Evolutionary conservation across 2,329 filamentous ascomycete genomes (phyloP), one percentile per base, ranked within the genome.

Genomic region (Plenodomus tracheiphilus): DNA sequence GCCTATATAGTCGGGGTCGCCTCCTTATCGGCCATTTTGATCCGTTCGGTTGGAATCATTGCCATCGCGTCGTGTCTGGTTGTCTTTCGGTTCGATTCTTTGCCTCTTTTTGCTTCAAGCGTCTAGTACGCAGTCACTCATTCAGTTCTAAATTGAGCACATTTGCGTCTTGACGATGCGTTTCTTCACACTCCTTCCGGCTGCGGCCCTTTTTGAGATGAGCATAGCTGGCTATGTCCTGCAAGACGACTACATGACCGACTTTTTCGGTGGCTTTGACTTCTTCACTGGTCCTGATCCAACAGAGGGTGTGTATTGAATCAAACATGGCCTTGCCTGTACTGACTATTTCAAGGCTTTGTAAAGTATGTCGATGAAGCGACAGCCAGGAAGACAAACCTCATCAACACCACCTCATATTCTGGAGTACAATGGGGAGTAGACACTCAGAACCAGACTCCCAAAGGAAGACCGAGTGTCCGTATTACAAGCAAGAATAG

Each of bases 401-500:
- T 78, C 47, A 75, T 78, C 59, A 69, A 70, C 53, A 32, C 48
- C 1, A 61, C 69, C 15, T 56, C 66, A 4, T 60, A 66, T 16
- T 64, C 66, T 35, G 53, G 58, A 9, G 72, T 75, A 16, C 76
- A 75, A 43, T 73, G 80, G 49, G 77, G 78, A 41, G 77, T 79
- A 17, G 78, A 81, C 54, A 59, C 59, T 36, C 63, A 61, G 39
- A 74, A 64, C 43, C 51, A 70, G 21, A 65, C 71, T 8, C 67
- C 70, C 5, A 59, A 68, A 8, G 75, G 74, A 41, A 70, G 79
- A 3, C 68, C 72, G 13, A 78, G 76, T 43, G 65, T 82, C 8
- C 76, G 79, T 13, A 56, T 82, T 4, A 72, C 72, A 30, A 76
- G 74, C 60, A 77, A 76, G 51, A 70, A 74, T 38, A 70, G 66